phyloP scores from a whole-genome alignment of 805 yeast species.

The Kregervanrija fluxuum region DNA sequence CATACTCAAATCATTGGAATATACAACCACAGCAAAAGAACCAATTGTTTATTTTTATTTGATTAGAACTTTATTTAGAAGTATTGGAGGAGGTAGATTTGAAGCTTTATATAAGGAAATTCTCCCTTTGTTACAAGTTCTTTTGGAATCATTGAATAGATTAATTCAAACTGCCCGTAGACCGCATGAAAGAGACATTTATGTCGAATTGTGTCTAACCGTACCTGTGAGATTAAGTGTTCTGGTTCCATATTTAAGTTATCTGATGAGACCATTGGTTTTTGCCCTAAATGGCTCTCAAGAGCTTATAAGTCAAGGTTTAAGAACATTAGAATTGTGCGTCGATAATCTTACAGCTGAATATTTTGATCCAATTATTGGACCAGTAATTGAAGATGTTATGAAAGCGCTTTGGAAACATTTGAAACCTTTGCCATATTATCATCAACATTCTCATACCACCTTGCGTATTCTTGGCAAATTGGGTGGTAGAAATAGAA shows the following conservation, averaged over 20 bases:
- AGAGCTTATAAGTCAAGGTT: constrained; percentile 89
- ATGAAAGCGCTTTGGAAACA: constrained; percentile 91
- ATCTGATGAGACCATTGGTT: constrained; percentile 85
- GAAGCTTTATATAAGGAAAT: constrained; percentile 90
- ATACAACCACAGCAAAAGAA: constrained; percentile 80
- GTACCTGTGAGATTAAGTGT: constrained; percentile 95
- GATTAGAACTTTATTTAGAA: constrained; percentile 82
- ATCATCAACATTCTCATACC: constrained; percentile 92
- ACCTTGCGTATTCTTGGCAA: constrained; percentile 91
- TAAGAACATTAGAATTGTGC: constrained; percentile 89
- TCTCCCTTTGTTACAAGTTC: constrained; percentile 79
- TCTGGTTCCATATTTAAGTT: constrained; percentile 84
- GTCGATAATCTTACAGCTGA: constrained; percentile 95
- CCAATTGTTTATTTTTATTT: constrained; percentile 86
- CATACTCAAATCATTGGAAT: constrained; percentile 70
- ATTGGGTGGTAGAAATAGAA: constrained; percentile 91
- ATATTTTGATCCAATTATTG: constrained; percentile 93
- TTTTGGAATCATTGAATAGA: constrained; percentile 78
- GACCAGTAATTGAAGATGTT: constrained; percentile 91
- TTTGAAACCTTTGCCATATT: constrained; percentile 85
- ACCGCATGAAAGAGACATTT: constrained; percentile 87
- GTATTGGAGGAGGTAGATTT: constrained; percentile 95
- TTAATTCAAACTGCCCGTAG: constrained; percentile 76
- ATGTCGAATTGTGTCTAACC: constrained; percentile 89
- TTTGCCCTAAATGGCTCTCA: constrained; percentile 84